Evolutionary conservation across 2,329 filamentous ascomycete species (phyloP), one percentile per base, ranked within the genome.

Genomic region (Ascosphaera aggregata): DNA sequence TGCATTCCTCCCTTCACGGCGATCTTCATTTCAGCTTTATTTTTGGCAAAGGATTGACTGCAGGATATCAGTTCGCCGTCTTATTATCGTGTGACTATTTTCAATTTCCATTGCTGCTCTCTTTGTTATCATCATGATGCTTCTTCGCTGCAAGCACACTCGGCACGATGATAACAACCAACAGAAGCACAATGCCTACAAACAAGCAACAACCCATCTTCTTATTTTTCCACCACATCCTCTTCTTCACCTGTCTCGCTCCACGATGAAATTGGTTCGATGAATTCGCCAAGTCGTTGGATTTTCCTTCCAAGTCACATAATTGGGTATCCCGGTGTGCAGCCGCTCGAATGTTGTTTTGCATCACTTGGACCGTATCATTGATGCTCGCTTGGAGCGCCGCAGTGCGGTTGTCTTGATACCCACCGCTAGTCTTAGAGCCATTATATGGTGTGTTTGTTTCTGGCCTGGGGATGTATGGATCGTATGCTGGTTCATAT

Each of bases 221-320:
- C 82, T 94, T 92, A 56, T 95, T 85, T 71, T 95, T 95, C 86
- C 85, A 95, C 86, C 86, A 95, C 86, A 95, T 95, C 44, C 92
- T 76, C 68, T 85, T 86, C 60, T 89, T 76, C 50, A 98, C 86
- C 51, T 82, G 70, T 67, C 95, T 98, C 61, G 89, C 86, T 47
- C 89, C 86, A 48, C 85, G 77, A 53, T 85, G 81, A 71, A 98
- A 98, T 45, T 82, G 82, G 59, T 93, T 82, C 43, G 89, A 86
- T 27, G 84, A 93, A 45, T 77, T 73, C 43, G 85, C 85, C 49
- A 98, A 70, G 63, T 92, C 89, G 64, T 94, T 76, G 42, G 61
- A 94, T 71, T 93, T 92, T 60, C 89, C 78, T 63, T 92, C 80
- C 44, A 94, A 73, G 38, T 76, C 75, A 58, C 93, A 80, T 44